Evolutionary conservation across 306 rosid genomes (phyloP), one percentile per base, ranked within the genome.

Genomic region (Myrica gale): DNA sequence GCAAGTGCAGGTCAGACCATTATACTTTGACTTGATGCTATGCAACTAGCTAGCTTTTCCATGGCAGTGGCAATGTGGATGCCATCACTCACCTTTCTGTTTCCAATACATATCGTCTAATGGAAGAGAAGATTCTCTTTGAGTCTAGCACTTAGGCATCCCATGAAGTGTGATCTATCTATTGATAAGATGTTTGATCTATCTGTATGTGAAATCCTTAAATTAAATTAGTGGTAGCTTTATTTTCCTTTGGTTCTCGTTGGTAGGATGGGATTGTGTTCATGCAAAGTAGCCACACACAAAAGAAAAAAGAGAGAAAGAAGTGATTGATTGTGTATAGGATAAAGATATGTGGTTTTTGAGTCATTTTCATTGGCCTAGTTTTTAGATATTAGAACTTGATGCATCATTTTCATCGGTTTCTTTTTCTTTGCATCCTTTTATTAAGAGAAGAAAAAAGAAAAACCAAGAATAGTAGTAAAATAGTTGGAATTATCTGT

Each of bases 1-100:
- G 97, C 91, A 69, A 96, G 57, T 87, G 85, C 99, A 89, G 99
- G 99, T 96, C 74, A 60, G 89, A 43, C 72, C 74, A 71, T 81
- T n/a, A 78, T 53, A 42, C 51, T 61, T 55, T 39, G 17, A 21
- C 1, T 46, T 47, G 60, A 43, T 71, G 72, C 53, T 74, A 44
- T 73, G 23, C 37, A 69, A 20, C 62, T 80, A 65, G 50, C 45
- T 72, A 65, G 50, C 45, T 72, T 76, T 23, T 61, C 17, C 60
- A 47, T 70, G 46, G 32, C 50, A 6, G 4, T 23, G 48, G 66
- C 16, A 43, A 52, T 68, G 21, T 68, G 57, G 37, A 21, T 21
- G 5, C 26, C 16, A 58, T 10, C 26, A 58, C 26, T 26, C 21
- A 4, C 26, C 15, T 26, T 52, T 52, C 1, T 13, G 2, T 23